These are phyloP conservation scores for Malus sieversii DNA, from an alignment of 306 rosid species.

Conservation along the genomic window DNA sequence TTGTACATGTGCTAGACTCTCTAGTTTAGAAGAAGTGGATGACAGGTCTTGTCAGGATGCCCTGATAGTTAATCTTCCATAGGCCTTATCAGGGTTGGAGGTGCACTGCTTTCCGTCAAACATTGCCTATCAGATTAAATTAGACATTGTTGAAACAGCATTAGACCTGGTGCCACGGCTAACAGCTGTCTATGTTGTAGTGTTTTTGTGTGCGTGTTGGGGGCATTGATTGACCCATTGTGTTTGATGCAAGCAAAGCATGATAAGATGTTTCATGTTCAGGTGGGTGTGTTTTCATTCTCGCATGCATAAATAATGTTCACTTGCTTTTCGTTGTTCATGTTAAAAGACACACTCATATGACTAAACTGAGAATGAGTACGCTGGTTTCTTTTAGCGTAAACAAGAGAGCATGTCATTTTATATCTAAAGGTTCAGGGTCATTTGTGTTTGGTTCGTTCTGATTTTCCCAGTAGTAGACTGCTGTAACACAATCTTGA, in stretches of 20 bases:
- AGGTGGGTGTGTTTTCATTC: background rate
- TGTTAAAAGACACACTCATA: background rate
- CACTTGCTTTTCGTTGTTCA: background rate
- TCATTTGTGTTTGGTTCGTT: background rate
- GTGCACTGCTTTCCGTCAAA: background rate
- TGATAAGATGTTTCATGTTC: background rate
- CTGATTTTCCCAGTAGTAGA: background rate
- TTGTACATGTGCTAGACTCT: conserved; percentile 9
- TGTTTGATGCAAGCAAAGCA: background rate
- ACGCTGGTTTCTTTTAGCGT: background rate
- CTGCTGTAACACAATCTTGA: background rate
- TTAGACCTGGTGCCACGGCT: no score
- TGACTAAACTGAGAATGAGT: background rate
- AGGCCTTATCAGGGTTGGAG: background rate
- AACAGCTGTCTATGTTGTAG: no score
- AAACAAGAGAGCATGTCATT: background rate
- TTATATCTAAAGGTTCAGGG: background rate
- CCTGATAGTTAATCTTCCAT: background rate
- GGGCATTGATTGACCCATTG: background rate
- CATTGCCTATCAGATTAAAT: background rate
- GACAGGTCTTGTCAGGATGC: background rate
- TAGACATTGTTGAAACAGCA: background rate
- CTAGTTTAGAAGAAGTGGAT: conserved; percentile 5
- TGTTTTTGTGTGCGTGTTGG: no score
- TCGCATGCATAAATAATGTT: background rate